Base-by-base conservation (phyloP, 352 stramenopile genomes). In the Albugo candida region DNA sequence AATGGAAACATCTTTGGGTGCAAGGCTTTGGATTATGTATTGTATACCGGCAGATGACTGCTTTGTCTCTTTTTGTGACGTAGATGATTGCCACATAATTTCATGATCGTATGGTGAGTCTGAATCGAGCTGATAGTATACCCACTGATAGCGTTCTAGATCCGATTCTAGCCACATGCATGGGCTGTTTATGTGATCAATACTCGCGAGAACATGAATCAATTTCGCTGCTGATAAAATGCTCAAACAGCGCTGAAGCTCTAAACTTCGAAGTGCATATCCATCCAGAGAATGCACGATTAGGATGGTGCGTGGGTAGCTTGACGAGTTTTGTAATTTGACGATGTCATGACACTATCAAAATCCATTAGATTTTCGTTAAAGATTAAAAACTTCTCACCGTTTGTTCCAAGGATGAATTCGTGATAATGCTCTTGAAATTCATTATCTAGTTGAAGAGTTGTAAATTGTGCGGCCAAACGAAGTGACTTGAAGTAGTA, bases 21-120 rank as follows among this genome's bases (percentile, higher is more conserved):
- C 75, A 13, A 81, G 56, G 63, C 65, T 77, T 50, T 77, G 63
- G 13, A 81, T 49, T 49, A 81, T 81, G 49, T 70, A 81, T 36
- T 72, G 66, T 47, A 81, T 62, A 17, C 68, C 68, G 21, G 41
- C 68, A 20, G 51, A 62, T 5, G 63, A 70, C 17, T 52, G 51
- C 46, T 67, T 55, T 3, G 42, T 51, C n/a, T 43, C 54, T 41
- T 58, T 69, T 14, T 55, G 31, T 12, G 49, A 52, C 21, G 58
- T 67, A 0, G 51, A 45, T 20, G 68, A 36, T 12, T 53, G 58
- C 27, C 70, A 40, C 24, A 68, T 61, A 38, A 75, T 55, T 52
- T 81, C 68, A 16, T 56, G 45, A 8, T 61, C 64, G 45, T 81
- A 81, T 20, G 68, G 63, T 35, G 53, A 45, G 11, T 45, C 65